Base-by-base conservation (phyloP, 257 asterid genomes). In the Rauvolfia tetraphylla region DNA sequence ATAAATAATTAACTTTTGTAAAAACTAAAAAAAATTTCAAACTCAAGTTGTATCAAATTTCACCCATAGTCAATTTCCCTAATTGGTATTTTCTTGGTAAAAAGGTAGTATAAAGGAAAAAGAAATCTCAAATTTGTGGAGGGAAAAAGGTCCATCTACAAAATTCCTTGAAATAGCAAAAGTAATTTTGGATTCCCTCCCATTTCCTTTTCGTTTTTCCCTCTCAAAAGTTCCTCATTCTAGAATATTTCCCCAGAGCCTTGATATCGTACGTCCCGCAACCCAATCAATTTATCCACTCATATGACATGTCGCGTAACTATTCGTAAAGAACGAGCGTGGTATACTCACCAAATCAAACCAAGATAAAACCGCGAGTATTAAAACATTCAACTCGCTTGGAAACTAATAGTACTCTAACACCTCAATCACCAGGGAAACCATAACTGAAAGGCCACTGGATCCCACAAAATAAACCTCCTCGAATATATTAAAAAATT, bases 381-480 rank as follows among this genome's bases (percentile, higher is more conserved):
- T 0, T 13, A 0, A 57, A 11, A 58, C 0, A 0, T 33, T 1
- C 0, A 7, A 58, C 51, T 34, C 34, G 49, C 14, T 3, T 9
- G 25, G 0, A 15, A 9, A 9, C 72, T 63, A 75, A 31, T 75
- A 3, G 33, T 14, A 46, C 2, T 7, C 0, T 5, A 20, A 42
- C 72, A 46, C 51, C 63, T 75, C 49, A 25, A 42, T 18, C 11
- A 39, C 11, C 18, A 6, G 7, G 0, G 31, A 27, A 8, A 39
- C 7, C 41, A 11, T 3, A 18, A 18, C 0, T 27, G 22, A 31
- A 31, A 17, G 4, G 27, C 3, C 63, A 48, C 49, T 4, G 5
- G n/a, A 29, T 29, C 20, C 63, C 63, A 49, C 63, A 71, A 10
- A 46, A 69, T 71, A 48, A 46, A 71, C 75, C 75, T 31, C 48